Evolutionary conservation across 139 green algal species (phyloP).

Genomic region (Coelastrella sp.): DNA sequence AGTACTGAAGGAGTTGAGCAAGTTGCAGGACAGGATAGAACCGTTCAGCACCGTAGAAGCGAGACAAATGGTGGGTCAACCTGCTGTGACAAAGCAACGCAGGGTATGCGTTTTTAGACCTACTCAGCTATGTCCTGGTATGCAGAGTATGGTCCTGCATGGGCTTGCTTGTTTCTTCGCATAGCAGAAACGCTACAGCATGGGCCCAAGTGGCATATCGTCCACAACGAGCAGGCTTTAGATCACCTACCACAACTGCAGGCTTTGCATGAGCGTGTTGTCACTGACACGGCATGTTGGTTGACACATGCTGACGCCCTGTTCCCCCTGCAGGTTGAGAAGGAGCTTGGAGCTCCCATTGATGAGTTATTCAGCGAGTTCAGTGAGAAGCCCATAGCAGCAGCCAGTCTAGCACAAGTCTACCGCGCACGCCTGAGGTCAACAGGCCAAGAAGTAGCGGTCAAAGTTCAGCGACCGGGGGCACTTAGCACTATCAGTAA

Average conservation of each 20-base stretch:
- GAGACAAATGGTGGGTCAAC: neutral
- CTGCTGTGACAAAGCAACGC: neutral
- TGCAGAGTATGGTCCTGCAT: no score
- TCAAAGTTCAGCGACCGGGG: conserved; percentile 95
- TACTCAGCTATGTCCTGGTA: no score
- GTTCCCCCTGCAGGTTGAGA: conserved; percentile 37
- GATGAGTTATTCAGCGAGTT: conserved; percentile 89
- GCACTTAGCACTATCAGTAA: conserved; percentile 88
- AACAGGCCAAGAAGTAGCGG: conserved; percentile 88
- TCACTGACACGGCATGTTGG: no score
- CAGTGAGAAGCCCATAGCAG: conserved; percentile 82
- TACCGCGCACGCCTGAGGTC: conserved; percentile 80
- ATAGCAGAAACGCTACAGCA: no score
- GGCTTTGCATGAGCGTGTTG: no score
- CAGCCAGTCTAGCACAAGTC: conserved; percentile 94
- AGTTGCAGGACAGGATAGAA: conserved; percentile 92
- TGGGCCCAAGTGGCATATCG: no score
- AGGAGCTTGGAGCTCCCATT: conserved; percentile 82
- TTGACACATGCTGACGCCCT: neutral
- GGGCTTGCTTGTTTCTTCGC: no score
- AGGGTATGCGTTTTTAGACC: no score
- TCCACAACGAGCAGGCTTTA: no score
- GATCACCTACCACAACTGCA: no score
- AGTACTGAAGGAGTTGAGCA: conserved; percentile 86
- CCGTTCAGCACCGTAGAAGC: conserved; percentile 75